Percentiles rank a stretch among this genome's conserved stretches.
These are phyloP conservation scores for Cladophialophora psammophila DNA, from an alignment of 2,329 filamentous ascomycete genomes.

Conservation along the genomic window DNA sequence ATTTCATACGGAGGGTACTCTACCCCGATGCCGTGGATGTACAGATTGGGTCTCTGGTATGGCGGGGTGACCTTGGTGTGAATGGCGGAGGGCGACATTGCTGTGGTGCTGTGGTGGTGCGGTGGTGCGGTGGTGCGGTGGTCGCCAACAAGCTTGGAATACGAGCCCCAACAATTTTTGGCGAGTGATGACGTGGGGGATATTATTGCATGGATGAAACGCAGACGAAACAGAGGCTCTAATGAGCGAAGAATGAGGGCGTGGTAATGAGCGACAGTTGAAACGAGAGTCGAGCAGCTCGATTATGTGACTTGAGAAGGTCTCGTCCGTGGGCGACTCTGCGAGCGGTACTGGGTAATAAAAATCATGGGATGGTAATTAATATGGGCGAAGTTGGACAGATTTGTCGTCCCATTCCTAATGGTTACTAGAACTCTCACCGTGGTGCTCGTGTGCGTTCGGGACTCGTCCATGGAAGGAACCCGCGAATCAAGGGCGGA, in stretches of 20 bases:
- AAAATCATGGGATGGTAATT: not conserved
- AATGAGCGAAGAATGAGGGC: conserved; percentile 8
- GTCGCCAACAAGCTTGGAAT: conserved; percentile 2
- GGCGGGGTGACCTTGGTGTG: conserved; percentile 47
- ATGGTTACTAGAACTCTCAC: not conserved
- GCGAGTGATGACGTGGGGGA: conserved; percentile 18
- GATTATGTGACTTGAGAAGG: not conserved
- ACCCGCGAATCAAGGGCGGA: conserved; percentile 17
- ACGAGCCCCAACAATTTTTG: conserved; percentile 28
- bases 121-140: conserved; percentile 2
- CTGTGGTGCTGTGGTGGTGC: conserved; percentile 14
- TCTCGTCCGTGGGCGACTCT: not conserved
- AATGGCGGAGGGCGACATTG: conserved; percentile 42
- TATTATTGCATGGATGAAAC: conserved; percentile 29
- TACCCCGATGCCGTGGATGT: conserved; percentile 64
- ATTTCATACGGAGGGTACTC: conserved; percentile 68
- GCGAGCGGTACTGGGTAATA: not conserved
- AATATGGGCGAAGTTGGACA: conserved; percentile 13
- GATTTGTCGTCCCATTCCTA: not conserved
- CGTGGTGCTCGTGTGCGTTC: conserved; percentile 20
- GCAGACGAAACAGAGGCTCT: conserved; percentile 23
- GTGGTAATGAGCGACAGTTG: conserved; percentile 19
- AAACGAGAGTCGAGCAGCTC: conserved; percentile 7
- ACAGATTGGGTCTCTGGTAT: conserved; percentile 53
- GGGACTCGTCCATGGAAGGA: conserved; percentile 19